Evolutionary conservation across 1,139 yeast genomes (phyloP).

Genomic region (Candida tunisiensis): DNA sequence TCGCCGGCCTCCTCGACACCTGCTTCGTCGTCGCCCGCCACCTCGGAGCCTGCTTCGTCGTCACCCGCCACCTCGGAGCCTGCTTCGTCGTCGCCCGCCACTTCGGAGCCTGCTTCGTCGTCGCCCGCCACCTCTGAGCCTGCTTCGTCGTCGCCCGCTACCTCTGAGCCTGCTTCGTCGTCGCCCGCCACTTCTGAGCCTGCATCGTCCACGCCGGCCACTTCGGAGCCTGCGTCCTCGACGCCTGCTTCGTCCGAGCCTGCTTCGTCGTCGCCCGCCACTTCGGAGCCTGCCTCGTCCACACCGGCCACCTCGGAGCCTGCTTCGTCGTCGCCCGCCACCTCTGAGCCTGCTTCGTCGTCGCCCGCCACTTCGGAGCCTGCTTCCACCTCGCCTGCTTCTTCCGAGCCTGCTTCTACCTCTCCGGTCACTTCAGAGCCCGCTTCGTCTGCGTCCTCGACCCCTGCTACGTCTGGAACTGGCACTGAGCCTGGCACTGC

Average conservation of each 20-base stretch:
- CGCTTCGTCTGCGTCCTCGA: constrained; percentile 5
- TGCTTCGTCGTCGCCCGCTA: constrained; percentile 5
- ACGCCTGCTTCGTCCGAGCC: neutral
- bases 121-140: too few species aligned
- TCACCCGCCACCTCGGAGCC: constrained; percentile 15
- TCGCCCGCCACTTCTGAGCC: neutral
- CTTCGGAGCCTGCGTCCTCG: neutral
- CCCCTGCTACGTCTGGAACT: constrained; percentile 2
- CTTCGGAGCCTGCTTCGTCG: too few species aligned
- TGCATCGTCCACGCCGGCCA: neutral
- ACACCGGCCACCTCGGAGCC: constrained; percentile 12
- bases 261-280: constrained; percentile 2
- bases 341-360: constrained; percentile 16
- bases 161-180: constrained; percentile 2
- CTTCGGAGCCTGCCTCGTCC: constrained; percentile 5
- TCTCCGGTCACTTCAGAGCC: constrained; percentile 2
- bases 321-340: constrained; percentile 14
- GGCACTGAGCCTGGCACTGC: neutral
- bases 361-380: constrained; percentile 16
- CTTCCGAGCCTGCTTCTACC: constrained; percentile 6
- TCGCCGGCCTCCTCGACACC: too few species aligned
- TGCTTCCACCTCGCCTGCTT: constrained; percentile 13
- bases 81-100: constrained; percentile 7
- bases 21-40: constrained; percentile 14
- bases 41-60: constrained; percentile 15